Base-by-base conservation (phyloP, 495 filamentous ascomycete genomes). In the Penicillium canescens region DNA sequence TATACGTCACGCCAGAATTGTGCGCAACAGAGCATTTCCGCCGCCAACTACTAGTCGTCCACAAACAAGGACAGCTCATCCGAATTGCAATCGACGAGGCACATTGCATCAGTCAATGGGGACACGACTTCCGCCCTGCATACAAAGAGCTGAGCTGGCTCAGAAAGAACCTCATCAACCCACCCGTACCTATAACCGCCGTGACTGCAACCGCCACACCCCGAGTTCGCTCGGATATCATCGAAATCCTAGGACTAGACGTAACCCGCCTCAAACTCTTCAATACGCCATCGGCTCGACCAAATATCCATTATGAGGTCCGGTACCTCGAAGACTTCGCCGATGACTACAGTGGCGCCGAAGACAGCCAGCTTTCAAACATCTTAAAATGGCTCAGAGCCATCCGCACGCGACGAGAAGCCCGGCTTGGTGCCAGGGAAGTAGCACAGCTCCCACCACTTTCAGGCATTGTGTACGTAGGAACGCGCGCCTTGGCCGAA, bases 51-150 rank as follows among this genome's bases (percentile, higher is more conserved):
- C 77, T 76, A 47, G 76, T 86, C 2, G 85, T 97, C n/a, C 78
- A 96, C 64, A 68, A 80, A 41, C 92, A 96, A 68, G 79, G 83
- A 20, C 90, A 97, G 67, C 81, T 98, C 5, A 83, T 86, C 10
- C 84, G 93, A 9, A 83, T 98, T 57, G 93, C 86, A 40, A 86
- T 98, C 42, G 93, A 98, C 70, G 93, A 98, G 73, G 93, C 93
- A 12, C 93, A 98, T 66, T 97, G 93, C 67, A 96, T 98, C 57
- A 92, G 88, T 9, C 92, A 98, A 85, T 98, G 93, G 93, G 93
- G 93, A 14, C 92, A 98, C 66, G 93, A 98, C 68, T 98, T 98
- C 62, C 88, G 93, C n/a, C 88, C 88, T 14, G 86, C 91, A 31
- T 97, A 96, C 71, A 90, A 91, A 59, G 80, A 86, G 21, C 81